These are phyloP conservation scores for Backusella sp. DNA, from an alignment of 192 early-diverging fungal species.

Conservation along the genomic window DNA sequence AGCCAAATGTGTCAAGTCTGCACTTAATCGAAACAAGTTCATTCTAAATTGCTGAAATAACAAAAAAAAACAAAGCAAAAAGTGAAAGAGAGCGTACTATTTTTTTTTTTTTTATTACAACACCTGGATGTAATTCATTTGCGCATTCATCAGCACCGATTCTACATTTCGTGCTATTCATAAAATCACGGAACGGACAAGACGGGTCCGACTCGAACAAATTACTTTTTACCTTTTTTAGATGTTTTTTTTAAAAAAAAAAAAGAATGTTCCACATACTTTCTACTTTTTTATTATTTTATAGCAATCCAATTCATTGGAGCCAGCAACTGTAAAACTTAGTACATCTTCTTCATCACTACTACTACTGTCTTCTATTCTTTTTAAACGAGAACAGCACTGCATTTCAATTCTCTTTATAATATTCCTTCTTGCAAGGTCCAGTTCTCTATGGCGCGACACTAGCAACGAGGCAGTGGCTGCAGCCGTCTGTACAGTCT, in stretches of 20 bases:
- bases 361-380: not conserved
- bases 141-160: not conserved
- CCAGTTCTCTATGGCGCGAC: slow-evolving; percentile 8
- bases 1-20: slow-evolving; percentile 13
- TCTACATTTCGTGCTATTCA: not conserved
- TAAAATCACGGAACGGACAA: not conserved
- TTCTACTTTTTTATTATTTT: not conserved
- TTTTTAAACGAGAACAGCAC: not conserved
- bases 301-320: not conserved
- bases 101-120: no score
- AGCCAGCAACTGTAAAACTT: not conserved
- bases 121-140: not conserved
- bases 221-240: not conserved
- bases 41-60: not conserved
- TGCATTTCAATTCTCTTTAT: not conserved
- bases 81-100: not conserved
- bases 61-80: not conserved
- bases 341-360: not conserved
- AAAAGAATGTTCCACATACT: not conserved
- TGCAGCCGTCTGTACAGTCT: slow-evolving; percentile 41
- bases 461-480: slow-evolving; percentile 4
- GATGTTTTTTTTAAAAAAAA: not conserved
- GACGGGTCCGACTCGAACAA: not conserved
- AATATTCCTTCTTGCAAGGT: not conserved
- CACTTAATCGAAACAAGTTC: slow-evolving; percentile 20